These are phyloP conservation scores for Lecanosticta acicola DNA, from an alignment of 2,329 filamentous ascomycete species.

Conservation along the genomic window DNA sequence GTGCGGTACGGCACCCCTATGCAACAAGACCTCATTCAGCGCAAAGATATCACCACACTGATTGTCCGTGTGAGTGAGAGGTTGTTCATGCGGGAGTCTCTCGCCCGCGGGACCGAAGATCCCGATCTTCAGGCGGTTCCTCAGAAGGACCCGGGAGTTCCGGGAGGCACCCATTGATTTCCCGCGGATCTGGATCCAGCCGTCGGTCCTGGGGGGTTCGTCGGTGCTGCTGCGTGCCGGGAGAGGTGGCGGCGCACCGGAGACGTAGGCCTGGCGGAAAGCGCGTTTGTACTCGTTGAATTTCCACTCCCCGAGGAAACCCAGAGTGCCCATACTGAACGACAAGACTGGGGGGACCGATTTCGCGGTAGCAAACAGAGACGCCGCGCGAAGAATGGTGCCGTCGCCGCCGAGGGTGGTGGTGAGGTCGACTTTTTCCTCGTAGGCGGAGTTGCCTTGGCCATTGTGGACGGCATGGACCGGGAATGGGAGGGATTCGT, in stretches of 20 bases:
- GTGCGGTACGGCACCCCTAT: constrained; percentile 83
- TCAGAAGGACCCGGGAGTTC: constrained; percentile 73
- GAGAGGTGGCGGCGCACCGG: constrained; percentile 45
- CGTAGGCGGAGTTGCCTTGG: constrained; percentile 50
- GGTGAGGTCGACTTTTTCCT: constrained; percentile 79
- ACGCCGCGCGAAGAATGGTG: constrained; percentile 79
- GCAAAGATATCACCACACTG: constrained; percentile 55
- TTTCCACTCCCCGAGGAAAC: constrained; percentile 95
- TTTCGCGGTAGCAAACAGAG: constrained; percentile 73
- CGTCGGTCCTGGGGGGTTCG: constrained; percentile 25
- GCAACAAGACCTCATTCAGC: constrained; percentile 92
- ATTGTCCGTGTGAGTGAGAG: constrained; percentile 28
- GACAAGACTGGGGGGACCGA: constrained; percentile 85
- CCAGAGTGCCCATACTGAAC: constrained; percentile 94
- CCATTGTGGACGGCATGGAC: constrained; percentile 51
- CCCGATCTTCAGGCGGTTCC: constrained; percentile 80
- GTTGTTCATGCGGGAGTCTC: constrained; percentile 33
- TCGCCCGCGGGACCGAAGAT: constrained; percentile 68
- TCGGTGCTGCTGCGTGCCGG: constrained; percentile 18
- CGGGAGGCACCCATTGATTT: constrained; percentile 74
- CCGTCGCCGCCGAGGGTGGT: constrained; percentile 90
- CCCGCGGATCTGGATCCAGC: constrained; percentile 70
- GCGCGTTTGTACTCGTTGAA: constrained; percentile 89
- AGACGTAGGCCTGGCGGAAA: constrained; percentile 90
- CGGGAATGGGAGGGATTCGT: constrained; percentile 65